Evolutionary conservation across 441 rosid genomes (phyloP), one percentile per base, ranked within the genome.

Genomic region (Kokia cookei): DNA sequence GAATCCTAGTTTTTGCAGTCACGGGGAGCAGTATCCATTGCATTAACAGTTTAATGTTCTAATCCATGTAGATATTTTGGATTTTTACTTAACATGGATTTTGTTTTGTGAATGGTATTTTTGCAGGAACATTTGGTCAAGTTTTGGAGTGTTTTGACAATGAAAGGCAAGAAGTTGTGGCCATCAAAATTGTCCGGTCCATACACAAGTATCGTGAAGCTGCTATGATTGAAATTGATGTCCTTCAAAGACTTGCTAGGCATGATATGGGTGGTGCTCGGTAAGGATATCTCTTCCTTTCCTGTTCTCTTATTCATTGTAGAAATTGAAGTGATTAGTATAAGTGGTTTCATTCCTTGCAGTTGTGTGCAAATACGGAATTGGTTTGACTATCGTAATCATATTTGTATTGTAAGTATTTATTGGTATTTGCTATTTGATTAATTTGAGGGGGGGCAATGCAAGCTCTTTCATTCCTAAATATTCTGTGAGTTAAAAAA

Each of bases 301-400:
- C 76, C 10, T 27, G 4, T 68, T 71, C 45, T 64, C 75, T 43
- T 43, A 72, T 47, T 61, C 27, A 64, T 65, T 84, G 70, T 76
- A 77, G 83, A 74, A 69, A 73, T 62, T 76, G 71, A 80, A 76
- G 69, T 80, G 76, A 76, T 83, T 77, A 86, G 89, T 82, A 79
- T 84, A 83, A 86, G 91, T 68, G 79, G 81, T 86, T 92, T 84
- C 73, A 84, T 90, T 94, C 89, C 79, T 88, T 91, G 97, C 97
- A 93, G 99, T 83, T 94, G 99, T 93, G 99, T 94, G 84, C 97
- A 91, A 89, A 93, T 94, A 82, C 91, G 93, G 96, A 89, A 92
- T 86, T 94, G 97, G 92, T 94, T 94, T 92, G 97, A 94, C 93
- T 94, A 92, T 88, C 97, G 97, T 85, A 91, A 92, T 85, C 97